A percentile compares a stretch with the other conserved stretches of the same genome.
Evolutionary conservation across 805 yeast species (phyloP).

Genomic region (Metschnikowia borealis): DNA sequence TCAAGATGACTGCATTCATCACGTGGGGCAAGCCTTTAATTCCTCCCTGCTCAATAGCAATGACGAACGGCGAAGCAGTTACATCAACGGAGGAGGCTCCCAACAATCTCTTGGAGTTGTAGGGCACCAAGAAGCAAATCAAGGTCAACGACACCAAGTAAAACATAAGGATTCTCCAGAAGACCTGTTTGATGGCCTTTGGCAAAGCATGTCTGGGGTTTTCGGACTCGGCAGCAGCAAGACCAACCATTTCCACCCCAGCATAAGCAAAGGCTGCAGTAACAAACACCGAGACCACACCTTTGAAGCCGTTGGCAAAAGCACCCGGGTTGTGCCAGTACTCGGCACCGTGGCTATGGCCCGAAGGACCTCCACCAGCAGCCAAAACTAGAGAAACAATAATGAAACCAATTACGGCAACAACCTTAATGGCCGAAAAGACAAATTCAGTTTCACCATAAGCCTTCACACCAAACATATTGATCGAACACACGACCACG

Average conservation of each 20-base stretch:
- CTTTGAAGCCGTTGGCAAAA: constrained; percentile 62
- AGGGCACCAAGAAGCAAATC: constrained; percentile 71
- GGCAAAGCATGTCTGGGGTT: constrained; percentile 69
- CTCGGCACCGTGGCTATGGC: constrained; percentile 52
- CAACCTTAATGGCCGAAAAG: constrained; percentile 44
- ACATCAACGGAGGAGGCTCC: constrained; percentile 52
- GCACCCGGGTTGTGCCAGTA: constrained; percentile 69
- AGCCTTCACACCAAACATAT: constrained; percentile 49
- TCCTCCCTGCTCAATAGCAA: constrained; percentile 63
- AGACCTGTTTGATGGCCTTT: constrained; percentile 73
- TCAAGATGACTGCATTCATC: constrained; percentile 63
- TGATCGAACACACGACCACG: constrained; percentile 43
- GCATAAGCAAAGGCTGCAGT: constrained; percentile 76
- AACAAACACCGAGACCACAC: constrained; percentile 68
- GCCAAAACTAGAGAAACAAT: constrained; percentile 44
- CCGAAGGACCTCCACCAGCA: constrained; percentile 54
- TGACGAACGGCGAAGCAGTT: constrained; percentile 73
- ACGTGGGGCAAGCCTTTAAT: constrained; percentile 61
- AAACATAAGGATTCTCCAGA: constrained; percentile 75
- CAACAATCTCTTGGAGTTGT: constrained; percentile 38
- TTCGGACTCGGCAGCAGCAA: constrained; percentile 73
- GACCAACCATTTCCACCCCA: constrained; percentile 70
- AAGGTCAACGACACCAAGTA: constrained; percentile 55
- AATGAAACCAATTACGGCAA: constrained; percentile 47
- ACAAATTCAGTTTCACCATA: constrained; percentile 58